Percentiles rank a stretch among this genome's conserved stretches.
Evolutionary conservation across 371 early-diverging fungal species (phyloP).

Genomic region (Saksenaea vasiformis): DNA sequence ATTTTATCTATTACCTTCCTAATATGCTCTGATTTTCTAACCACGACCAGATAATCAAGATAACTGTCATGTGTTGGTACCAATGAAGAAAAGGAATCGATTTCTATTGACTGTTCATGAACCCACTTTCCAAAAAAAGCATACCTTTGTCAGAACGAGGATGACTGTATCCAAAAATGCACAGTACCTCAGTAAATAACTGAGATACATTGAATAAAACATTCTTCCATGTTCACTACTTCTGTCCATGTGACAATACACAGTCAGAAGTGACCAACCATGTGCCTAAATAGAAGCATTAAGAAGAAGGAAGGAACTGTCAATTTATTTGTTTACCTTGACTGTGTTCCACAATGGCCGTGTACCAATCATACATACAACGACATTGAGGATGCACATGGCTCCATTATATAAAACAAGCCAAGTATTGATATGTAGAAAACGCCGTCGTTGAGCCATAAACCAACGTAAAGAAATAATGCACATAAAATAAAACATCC

Average conservation of each 20-base stretch:
- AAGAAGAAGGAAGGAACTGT: not conserved
- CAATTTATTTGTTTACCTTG: conserved; percentile 11
- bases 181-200: conserved; percentile 20
- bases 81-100: conserved; percentile 28
- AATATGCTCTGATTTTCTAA: conserved; percentile 29
- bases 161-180: conserved; percentile 24
- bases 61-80: conserved; percentile 26
- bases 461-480: conserved; percentile 23
- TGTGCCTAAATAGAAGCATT: not conserved
- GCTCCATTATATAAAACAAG: conserved; percentile 9
- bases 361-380: conserved; percentile 7
- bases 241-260: conserved; percentile 1
- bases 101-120: conserved; percentile 6
- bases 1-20: conserved; percentile 23
- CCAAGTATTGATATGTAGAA: conserved; percentile 6
- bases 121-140: not conserved
- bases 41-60: conserved; percentile 24
- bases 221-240: conserved; percentile 7
- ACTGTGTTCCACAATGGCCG: conserved; percentile 11
- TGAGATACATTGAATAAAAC: conserved; percentile 23
- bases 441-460: conserved; percentile 24
- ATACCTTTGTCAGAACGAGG: conserved; percentile 24
- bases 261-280: not conserved
- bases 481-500: conserved; percentile 20
- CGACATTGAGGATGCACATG: conserved; percentile 8